Percentiles rank a stretch among this genome's conserved stretches.
Evolutionary conservation across 1,139 yeast genomes (phyloP).

Genomic region (Meyerozyma sp.): DNA sequence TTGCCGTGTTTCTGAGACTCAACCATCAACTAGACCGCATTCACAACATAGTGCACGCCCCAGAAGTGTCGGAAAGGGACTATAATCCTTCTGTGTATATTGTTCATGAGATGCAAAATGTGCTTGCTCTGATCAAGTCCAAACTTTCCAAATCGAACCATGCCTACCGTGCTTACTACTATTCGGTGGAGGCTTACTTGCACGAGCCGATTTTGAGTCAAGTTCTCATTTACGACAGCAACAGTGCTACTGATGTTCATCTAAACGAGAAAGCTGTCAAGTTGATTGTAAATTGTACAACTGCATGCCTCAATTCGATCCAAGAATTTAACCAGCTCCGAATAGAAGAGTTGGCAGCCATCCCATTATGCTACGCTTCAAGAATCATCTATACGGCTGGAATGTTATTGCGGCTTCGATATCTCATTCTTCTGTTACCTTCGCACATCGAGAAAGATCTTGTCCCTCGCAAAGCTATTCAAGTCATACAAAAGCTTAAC

Average conservation of each 20-base stretch:
- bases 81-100: constrained; percentile 25
- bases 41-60: constrained; percentile 44
- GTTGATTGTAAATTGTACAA: constrained; percentile 47
- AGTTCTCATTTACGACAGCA: constrained; percentile 16
- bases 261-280: constrained; percentile 25
- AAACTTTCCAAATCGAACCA: constrained; percentile 35
- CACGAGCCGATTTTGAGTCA: constrained; percentile 54
- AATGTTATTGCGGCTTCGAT: constrained; percentile 55
- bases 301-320: constrained; percentile 50
- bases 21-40: constrained; percentile 60
- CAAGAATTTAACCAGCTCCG: constrained; percentile 42
- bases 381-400: constrained; percentile 68
- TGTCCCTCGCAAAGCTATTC: constrained; percentile 46
- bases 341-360: constrained; percentile 40
- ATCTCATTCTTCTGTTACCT: constrained; percentile 50
- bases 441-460: constrained; percentile 43
- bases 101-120: constrained; percentile 37
- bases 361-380: constrained; percentile 61
- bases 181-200: constrained; percentile 68
- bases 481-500: constrained; percentile 38
- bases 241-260: constrained; percentile 7
- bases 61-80: constrained; percentile 22
- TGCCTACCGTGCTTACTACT: constrained; percentile 45
- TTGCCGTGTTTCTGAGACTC: constrained; percentile 59
- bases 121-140: constrained; percentile 31